phyloP scores from a whole-genome alignment of 352 stramenopile genomes.

The Phytophthora tentaculata region DNA sequence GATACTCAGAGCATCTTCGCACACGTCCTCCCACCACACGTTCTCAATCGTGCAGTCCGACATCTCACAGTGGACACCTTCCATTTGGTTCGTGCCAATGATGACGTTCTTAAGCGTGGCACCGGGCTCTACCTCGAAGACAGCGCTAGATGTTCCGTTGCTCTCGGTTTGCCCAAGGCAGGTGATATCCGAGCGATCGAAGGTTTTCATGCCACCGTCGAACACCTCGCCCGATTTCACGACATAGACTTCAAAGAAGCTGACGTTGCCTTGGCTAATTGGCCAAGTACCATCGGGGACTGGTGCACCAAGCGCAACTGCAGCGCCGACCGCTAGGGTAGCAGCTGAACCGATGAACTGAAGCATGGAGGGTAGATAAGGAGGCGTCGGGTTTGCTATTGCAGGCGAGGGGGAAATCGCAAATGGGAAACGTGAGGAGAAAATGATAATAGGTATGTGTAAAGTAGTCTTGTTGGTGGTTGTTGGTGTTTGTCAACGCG shows the following conservation, averaged over 20 bases:
- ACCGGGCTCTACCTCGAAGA: slow-evolving; percentile 1
- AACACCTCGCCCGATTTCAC: neutral
- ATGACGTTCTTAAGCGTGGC: slow-evolving; percentile 1
- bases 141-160: neutral
- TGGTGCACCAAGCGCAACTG: neutral
- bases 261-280: neutral
- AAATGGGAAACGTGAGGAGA: neutral
- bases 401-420: neutral
- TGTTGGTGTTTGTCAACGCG: neutral
- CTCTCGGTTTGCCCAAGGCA: neutral
- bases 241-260: neutral
- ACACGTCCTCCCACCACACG: slow-evolving; percentile 9
- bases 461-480: neutral
- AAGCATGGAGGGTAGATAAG: neutral
- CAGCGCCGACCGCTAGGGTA: neutral
- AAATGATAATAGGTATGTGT: neutral
- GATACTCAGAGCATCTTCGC: slow-evolving; percentile 2
- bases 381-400: neutral
- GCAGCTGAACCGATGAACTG: neutral
- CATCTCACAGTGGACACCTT: neutral
- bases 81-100: slow-evolving; percentile 3
- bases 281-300: neutral
- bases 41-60: slow-evolving; percentile 1
- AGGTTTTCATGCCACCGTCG: neutral
- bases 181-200: neutral